Base-by-base conservation (phyloP, 2,329 filamentous ascomycete species). In the Diaporthe nobilis region DNA sequence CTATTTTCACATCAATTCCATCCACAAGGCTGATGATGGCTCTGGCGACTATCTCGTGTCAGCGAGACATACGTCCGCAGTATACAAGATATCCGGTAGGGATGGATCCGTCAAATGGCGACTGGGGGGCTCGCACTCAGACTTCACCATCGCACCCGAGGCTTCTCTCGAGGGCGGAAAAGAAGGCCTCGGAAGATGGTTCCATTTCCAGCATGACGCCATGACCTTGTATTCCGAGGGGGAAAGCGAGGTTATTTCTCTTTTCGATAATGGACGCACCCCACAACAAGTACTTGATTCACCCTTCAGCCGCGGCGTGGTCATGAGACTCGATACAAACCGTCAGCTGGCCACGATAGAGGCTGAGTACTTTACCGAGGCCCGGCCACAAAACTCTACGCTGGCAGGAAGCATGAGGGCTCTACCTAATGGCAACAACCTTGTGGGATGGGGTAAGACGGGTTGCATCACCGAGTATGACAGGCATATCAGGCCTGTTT, bases 1-100 rank as follows among this genome's bases (percentile, higher is more conserved):
- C 79, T 90, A 86, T 77, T 90, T 90, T 79, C 88, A 90, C 79
- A 86, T 91, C 80, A 89, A 90, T 81, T 87, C 87, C 39, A 82
- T 91, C n/a, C 86, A 90, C 77, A 90, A 90, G 79, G 85, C 86
- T 72, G 77, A 80, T 0, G 77, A 84, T 0, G 42, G 61, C 9
- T 65, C 61, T 4, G 88, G 88, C 4, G 57, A 75, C n/a, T 91
- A 89, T 71, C 80, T 91, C 20, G 83, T 91, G 37, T 90, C 88
- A 0, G 84, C 86, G 0, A 86, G 88, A 1, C 85, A 90, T 78
- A 83, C 85, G 63, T 86, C 85, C 78, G 84, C 85, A 22, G 81
- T 90, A 8, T 85, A 84, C 58, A 86, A 85, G 67, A 85, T 91
- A 77, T 86, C 87, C 67, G 83, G 85, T 20, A 82, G 81, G 4